phyloP scores from a whole-genome alignment of 148 eudicot species.

The Amaranthus hypochondriacus region DNA sequence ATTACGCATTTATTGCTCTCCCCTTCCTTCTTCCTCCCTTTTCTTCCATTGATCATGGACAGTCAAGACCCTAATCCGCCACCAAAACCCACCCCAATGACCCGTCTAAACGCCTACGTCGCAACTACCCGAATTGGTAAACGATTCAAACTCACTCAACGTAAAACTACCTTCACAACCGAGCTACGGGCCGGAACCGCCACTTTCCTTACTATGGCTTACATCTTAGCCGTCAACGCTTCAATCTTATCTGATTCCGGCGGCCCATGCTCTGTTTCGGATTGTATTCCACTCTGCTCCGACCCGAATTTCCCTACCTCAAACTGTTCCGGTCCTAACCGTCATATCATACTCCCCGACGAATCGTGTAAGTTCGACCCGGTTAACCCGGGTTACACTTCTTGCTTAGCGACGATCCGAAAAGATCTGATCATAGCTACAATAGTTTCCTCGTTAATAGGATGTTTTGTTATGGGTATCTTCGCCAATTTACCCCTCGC shows the following conservation, averaged over 20 bases:
- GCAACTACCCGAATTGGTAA: constrained; percentile 48
- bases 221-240: constrained; percentile 97
- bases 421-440: constrained; percentile 87
- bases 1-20: constrained; percentile 1
- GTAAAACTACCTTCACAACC: constrained; percentile 78
- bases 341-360: constrained; percentile 43
- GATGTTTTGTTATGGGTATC: constrained; percentile 77
- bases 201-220: constrained; percentile 96
- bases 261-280: constrained; percentile 69
- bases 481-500: constrained; percentile 82
- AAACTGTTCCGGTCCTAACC: constrained; percentile 37
- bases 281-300: constrained; percentile 74
- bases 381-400: constrained; percentile 76
- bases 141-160: constrained; percentile 60
- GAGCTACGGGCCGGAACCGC: constrained; percentile 96
- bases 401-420: constrained; percentile 42
- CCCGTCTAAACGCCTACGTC: constrained; percentile 48
- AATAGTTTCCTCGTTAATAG: constrained; percentile 66
- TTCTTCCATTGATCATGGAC: constrained; percentile 14
- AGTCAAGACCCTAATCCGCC: neutral
- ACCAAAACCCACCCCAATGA: constrained; percentile 14
- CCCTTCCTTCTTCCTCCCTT: neutral
- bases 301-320: constrained; percentile 31
- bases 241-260: constrained; percentile 88
- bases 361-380: constrained; percentile 71